A percentile compares a stretch with the other conserved stretches of the same genome.
These are phyloP conservation scores for Brassica hybrid DNA, from an alignment of 441 rosid species.

Conservation along the genomic window DNA sequence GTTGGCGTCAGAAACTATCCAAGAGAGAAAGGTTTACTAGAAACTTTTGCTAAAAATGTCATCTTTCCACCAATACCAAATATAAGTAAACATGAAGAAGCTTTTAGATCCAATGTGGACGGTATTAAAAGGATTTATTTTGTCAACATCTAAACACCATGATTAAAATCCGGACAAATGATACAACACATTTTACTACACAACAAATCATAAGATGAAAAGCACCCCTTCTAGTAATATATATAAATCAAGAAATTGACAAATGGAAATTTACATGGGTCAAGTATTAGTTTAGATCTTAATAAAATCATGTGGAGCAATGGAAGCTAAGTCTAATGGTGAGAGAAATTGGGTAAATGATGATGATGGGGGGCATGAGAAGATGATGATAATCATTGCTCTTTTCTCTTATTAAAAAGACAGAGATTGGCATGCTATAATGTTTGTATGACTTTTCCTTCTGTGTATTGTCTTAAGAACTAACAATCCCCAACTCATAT, in stretches of 20 bases:
- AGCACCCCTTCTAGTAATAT: background rate
- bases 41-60: background rate
- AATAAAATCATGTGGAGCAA: constrained; percentile 18
- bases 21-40: constrained; percentile 6
- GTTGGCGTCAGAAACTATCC: background rate
- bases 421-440: constrained; percentile 29
- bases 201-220: background rate
- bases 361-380: constrained; percentile 27
- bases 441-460: constrained; percentile 12
- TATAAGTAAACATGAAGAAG: background rate
- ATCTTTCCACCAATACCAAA: background rate
- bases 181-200: background rate
- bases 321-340: constrained; percentile 9
- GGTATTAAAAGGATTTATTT: background rate
- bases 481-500: background rate
- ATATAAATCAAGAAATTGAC: background rate
- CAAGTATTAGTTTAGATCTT: constrained; percentile 15
- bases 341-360: constrained; percentile 11
- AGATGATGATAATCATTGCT: constrained; percentile 32
- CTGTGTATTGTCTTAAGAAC: constrained; percentile 7
- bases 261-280: background rate
- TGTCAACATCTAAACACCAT: background rate
- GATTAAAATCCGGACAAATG: background rate
- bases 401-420: constrained; percentile 19
- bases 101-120: background rate